Evolutionary conservation across 2,329 filamentous ascomycete species (phyloP).

Genomic region (Colletotrichum godetiae): DNA sequence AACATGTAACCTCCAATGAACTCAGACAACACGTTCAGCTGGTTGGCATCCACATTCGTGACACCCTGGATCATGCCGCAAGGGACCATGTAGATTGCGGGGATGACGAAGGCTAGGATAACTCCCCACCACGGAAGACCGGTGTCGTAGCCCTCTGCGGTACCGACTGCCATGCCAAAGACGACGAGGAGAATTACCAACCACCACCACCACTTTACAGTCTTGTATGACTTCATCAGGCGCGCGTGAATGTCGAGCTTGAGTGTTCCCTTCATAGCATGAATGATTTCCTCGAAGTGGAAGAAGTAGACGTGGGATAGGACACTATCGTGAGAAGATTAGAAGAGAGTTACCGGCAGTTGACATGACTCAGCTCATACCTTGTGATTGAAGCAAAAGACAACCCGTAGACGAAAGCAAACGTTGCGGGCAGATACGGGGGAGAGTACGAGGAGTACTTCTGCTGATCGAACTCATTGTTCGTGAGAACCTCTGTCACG

Average conservation of each 20-base stretch:
- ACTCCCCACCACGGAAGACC: constrained; percentile 70
- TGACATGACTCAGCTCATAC: background rate
- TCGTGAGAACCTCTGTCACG: constrained; percentile 53
- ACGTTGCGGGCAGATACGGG: constrained; percentile 61
- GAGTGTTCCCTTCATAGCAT: constrained; percentile 40
- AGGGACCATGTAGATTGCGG: constrained; percentile 55
- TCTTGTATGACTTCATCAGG: constrained; percentile 65
- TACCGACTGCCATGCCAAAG: constrained; percentile 47
- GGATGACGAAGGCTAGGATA: constrained; percentile 54
- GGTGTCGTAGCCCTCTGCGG: constrained; percentile 60
- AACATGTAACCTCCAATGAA: constrained; percentile 62
- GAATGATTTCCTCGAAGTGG: constrained; percentile 51
- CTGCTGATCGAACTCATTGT: constrained; percentile 55
- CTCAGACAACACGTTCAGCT: constrained; percentile 36
- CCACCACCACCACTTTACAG: constrained; percentile 71
- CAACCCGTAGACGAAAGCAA: constrained; percentile 61
- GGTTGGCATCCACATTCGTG: constrained; percentile 59
- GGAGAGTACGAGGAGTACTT: constrained; percentile 63
- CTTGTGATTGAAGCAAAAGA: constrained; percentile 76
- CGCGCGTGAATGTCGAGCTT: constrained; percentile 57
- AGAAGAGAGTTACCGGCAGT: too few species aligned
- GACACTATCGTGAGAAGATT: constrained; percentile 37
- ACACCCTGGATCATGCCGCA: constrained; percentile 61
- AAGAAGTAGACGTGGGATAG: constrained; percentile 54
- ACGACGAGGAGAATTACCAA: constrained; percentile 56